Evolutionary conservation across 148 eudicot species (phyloP).

Genomic region (Silene uniflora): DNA sequence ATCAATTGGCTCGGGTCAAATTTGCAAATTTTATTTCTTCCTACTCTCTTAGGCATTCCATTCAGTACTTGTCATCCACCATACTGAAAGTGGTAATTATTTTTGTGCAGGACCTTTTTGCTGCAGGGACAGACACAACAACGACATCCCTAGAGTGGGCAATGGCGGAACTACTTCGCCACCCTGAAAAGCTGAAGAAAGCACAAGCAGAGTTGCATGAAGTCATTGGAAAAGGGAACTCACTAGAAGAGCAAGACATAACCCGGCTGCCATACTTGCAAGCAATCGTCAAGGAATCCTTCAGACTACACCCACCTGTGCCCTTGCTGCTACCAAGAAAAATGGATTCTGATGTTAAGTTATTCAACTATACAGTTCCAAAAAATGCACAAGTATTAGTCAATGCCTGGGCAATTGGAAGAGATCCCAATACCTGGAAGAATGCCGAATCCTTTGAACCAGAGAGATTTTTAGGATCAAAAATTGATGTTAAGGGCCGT

Average conservation of each 20-base stretch:
- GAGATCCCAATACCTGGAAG: constrained; percentile 7
- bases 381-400: constrained; percentile 13
- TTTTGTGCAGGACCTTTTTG: constrained; percentile 17
- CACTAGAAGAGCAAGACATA: constrained; percentile 13
- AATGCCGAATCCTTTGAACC: constrained; percentile 15
- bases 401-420: constrained; percentile 12
- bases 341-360: constrained; percentile 12
- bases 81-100: background rate
- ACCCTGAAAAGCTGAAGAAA: constrained; percentile 17
- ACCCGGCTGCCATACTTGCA: constrained; percentile 13
- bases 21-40: background rate
- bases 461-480: constrained; percentile 9
- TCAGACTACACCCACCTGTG: constrained; percentile 16
- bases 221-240: constrained; percentile 13
- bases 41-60: background rate
- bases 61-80: background rate
- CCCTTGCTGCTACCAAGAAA: constrained; percentile 13
- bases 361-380: constrained; percentile 13
- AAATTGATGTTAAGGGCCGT: constrained; percentile 16
- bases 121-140: constrained; percentile 16
- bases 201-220: constrained; percentile 15
- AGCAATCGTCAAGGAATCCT: constrained; percentile 12
- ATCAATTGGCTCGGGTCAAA: background rate
- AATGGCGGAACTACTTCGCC: constrained; percentile 17
- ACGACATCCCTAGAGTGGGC: constrained; percentile 13